Evolutionary conservation across 2,329 filamentous ascomycete species (phyloP).

Genomic region (Aspergillus bombycis): DNA sequence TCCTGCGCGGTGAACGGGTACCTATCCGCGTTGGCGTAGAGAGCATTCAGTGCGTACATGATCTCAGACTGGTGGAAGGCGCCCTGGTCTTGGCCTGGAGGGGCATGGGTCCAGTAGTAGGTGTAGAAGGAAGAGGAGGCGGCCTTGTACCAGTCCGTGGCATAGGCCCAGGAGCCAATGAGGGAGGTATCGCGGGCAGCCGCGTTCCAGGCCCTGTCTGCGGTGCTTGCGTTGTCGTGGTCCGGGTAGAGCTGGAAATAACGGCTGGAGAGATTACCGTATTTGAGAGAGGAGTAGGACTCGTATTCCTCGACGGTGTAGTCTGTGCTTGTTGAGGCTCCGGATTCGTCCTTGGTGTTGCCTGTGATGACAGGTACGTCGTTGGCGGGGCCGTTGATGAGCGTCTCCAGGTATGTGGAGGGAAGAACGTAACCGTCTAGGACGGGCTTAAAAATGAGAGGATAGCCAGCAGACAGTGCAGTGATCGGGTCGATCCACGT

Average conservation of each 20-base stretch:
- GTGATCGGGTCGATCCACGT: constrained; percentile 16
- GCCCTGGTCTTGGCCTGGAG: constrained; percentile 38
- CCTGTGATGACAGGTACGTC: constrained; percentile 42
- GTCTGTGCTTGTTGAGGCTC: constrained; percentile 26
- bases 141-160: constrained; percentile 30
- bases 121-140: constrained; percentile 36
- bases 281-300: constrained; percentile 29
- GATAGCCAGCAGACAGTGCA: constrained; percentile 4
- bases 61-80: constrained; percentile 45
- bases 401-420: constrained; percentile 28
- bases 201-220: constrained; percentile 29
- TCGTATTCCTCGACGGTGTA: constrained; percentile 33
- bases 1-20: constrained; percentile 16
- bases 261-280: constrained; percentile 29
- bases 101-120: constrained; percentile 43
- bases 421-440: constrained; percentile 31
- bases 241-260: constrained; percentile 35
- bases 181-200: constrained; percentile 29
- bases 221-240: constrained; percentile 22
- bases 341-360: constrained; percentile 40
- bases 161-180: constrained; percentile 33
- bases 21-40: constrained; percentile 34
- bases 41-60: constrained; percentile 41
- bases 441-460: constrained; percentile 34
- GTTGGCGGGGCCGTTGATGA: constrained; percentile 33